Evolutionary conservation across 2,329 filamentous ascomycete genomes (phyloP).

Genomic region (Ustulina deusta): DNA sequence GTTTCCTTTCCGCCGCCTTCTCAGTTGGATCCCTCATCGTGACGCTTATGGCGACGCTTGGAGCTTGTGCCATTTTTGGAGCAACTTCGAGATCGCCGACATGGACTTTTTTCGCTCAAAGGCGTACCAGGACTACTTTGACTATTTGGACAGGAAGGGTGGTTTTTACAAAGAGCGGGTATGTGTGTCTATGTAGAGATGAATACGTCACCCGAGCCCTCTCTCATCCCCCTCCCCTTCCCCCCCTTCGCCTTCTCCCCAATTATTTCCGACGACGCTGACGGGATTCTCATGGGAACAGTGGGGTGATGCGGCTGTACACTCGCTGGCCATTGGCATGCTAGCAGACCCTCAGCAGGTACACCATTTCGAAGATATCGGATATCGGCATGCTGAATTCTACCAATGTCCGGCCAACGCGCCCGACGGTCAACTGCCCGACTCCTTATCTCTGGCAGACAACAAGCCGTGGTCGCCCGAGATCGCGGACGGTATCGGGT

Average conservation of each 20-base stretch:
- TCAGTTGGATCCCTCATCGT: constrained; percentile 54
- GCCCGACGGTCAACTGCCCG: constrained; percentile 52
- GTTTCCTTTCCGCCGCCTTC: constrained; percentile 55
- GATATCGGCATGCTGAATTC: constrained; percentile 55
- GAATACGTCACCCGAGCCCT: background rate
- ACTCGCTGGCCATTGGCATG: constrained; percentile 58
- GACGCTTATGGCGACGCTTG: constrained; percentile 57
- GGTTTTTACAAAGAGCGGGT: constrained; percentile 60
- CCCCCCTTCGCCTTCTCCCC: background rate
- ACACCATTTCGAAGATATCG: constrained; percentile 60
- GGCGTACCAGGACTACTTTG: constrained; percentile 57
- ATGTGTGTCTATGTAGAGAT: constrained; percentile 41
- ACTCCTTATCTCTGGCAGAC: constrained; percentile 48
- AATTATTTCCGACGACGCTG: constrained; percentile 16
- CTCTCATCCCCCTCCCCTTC: background rate
- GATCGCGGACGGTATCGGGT: constrained; percentile 54
- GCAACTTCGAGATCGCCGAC: constrained; percentile 62
- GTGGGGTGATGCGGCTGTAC: constrained; percentile 61
- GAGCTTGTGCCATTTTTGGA: constrained; percentile 62
- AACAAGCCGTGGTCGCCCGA: constrained; percentile 46
- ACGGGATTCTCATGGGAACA: constrained; percentile 32
- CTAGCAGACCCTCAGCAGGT: constrained; percentile 55
- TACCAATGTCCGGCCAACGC: constrained; percentile 54
- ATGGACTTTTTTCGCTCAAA: constrained; percentile 58
- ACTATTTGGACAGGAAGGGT: constrained; percentile 55